Conservation (phyloP, 441 rosid genomes). For the Corymbia citriodora region DNA sequence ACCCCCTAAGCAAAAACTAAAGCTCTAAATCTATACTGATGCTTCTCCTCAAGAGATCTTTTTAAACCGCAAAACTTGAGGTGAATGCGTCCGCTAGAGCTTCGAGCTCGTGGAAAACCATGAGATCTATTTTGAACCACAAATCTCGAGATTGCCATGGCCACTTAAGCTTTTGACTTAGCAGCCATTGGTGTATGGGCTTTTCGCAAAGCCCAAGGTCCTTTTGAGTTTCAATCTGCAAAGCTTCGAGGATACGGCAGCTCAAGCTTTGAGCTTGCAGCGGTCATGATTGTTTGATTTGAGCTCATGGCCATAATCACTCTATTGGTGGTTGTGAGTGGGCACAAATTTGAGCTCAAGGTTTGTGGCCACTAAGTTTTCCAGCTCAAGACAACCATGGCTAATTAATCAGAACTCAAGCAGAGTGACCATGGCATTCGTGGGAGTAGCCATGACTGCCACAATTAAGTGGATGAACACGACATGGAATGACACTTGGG, state of each 20-base stretch:
- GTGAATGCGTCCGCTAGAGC: not conserved
- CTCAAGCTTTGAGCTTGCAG: not conserved
- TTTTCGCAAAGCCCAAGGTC: not conserved
- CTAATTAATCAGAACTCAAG: not conserved
- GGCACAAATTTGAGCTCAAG: not conserved
- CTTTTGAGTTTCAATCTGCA: not conserved
- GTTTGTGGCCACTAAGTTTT: not conserved
- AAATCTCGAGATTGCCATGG: accelerated
- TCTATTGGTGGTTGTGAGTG: not conserved
- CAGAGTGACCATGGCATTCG: not conserved
- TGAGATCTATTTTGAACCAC: not conserved
- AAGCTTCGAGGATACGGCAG: not conserved
- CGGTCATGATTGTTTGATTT: not conserved
- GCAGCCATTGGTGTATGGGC: not conserved
- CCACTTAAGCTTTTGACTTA: not conserved
- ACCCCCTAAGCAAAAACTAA: accelerated
- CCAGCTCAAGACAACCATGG: not conserved
- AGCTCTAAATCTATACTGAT: not conserved
- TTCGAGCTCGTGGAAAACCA: not conserved
- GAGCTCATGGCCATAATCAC: not conserved
- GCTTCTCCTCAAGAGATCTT: not conserved
- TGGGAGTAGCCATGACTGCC: not conserved
- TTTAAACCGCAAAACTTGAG: not conserved
- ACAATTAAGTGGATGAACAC: not conserved
- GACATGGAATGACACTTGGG: not conserved